Base-by-base conservation (phyloP, 2,329 filamentous ascomycete genomes). In the Rutstroemia sp. region DNA sequence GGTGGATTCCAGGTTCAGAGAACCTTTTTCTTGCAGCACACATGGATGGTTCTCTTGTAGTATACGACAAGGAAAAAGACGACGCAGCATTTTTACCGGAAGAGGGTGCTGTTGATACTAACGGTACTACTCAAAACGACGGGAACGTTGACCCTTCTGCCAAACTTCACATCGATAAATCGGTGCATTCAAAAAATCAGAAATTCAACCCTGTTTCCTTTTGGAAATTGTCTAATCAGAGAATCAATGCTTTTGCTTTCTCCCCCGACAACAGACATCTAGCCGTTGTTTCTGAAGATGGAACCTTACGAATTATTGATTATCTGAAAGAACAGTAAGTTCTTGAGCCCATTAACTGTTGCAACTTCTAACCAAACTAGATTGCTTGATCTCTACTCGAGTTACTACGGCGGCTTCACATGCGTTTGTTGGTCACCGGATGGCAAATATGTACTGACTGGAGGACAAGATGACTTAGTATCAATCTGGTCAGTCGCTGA, bases 391-490 rank as follows among this genome's bases (percentile, higher is more conserved):
- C 76, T 96, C 46, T 96, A 89, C 71, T 84, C 87, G 65, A 89
- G 89, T 54, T 99, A 96, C 74, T 99, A 96, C 66, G 94, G 94
- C 48, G 92, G 90, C 3, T 79, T 99, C 59, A 88, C 88, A 46
- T 96, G 91, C 68, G 91, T 96, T 2, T 95, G 90, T 73, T 99
- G 94, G 94, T 96, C 92, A 6, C 94, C 94, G 9, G 94, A 99
- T 68, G 92, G 91, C 51, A 92, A 95, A 69, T 99, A 97, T 70
- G 85, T 99, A 51, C 78, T 99, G 17, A 96, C 94, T 0, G 94
- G 94, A 52, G 92, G 94, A 4, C 92, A 97, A 72, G 94, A 99
- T 70, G 94, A 99, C 69, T 76, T 97, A 9, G 88, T 99, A 12
- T 95, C 91, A 0, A 96, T 99, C 64, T 99, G 94, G 94, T 94